Conservation (phyloP, 1,284 basidiomycete genomes). For the Lignosus rhinocerotis region DNA sequence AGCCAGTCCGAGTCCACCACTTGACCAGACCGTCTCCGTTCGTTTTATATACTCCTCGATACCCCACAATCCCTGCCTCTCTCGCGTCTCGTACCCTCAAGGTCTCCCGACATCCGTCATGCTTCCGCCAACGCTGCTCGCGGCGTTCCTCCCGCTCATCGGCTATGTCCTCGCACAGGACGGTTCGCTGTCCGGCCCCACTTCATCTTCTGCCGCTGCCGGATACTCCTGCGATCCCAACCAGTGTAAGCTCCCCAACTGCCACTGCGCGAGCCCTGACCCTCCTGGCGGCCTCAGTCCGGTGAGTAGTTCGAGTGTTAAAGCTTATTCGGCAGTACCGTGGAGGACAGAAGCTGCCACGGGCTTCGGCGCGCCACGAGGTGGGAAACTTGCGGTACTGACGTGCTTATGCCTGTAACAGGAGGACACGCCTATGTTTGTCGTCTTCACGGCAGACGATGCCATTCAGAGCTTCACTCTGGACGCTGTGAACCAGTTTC, state of each 20-base stretch:
- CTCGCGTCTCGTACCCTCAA: slow-evolving; percentile 8
- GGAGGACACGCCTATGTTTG: slow-evolving; percentile 69
- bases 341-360: slow-evolving; percentile 1
- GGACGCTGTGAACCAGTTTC: slow-evolving; percentile 72
- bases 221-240: slow-evolving; percentile 71
- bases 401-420: slow-evolving; percentile 25
- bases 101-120: slow-evolving; percentile 24
- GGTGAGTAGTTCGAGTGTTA: slow-evolving; percentile 40
- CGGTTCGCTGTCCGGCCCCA: slow-evolving; percentile 49
- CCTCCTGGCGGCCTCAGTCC: slow-evolving; percentile 70
- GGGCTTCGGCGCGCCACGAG: slow-evolving; percentile 9
- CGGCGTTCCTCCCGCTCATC: slow-evolving; percentile 31
- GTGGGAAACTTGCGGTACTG: background rate
- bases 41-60: slow-evolving; percentile 15
- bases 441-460: slow-evolving; percentile 74
- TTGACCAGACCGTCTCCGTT: slow-evolving; percentile 2
- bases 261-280: slow-evolving; percentile 70
- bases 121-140: slow-evolving; percentile 39
- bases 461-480: slow-evolving; percentile 76
- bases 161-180: slow-evolving; percentile 46
- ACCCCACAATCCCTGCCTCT: slow-evolving; percentile 7
- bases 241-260: slow-evolving; percentile 67
- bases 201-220: slow-evolving; percentile 49
- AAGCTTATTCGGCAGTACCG: slow-evolving; percentile 4
- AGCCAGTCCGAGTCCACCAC: background rate